Percentiles rank a stretch among this genome's conserved stretches.
Conservation (phyloP, 2,329 filamentous ascomycete species). For the Neofusicoccum kwambonambiense region DNA sequence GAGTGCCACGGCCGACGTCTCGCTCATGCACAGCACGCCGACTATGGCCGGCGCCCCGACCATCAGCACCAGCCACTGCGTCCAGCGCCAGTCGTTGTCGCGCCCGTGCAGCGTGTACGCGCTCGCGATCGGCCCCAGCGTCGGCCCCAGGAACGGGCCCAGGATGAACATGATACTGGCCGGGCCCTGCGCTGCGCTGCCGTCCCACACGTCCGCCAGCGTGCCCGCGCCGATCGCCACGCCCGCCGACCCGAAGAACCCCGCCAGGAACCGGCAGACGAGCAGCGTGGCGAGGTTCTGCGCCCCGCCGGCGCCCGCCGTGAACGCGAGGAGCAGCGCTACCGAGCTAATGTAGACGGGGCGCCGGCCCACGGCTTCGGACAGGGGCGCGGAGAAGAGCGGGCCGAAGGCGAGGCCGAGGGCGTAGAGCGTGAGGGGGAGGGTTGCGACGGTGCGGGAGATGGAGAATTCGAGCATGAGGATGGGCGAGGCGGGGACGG, state of each 20-base stretch:
- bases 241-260: not conserved
- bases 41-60: slow-evolving; percentile 39
- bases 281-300: no score
- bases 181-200: not conserved
- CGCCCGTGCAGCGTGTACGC: slow-evolving; percentile 52
- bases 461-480: no score
- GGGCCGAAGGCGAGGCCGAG: no score
- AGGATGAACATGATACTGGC: slow-evolving; percentile 47
- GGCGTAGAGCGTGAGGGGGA: no score
- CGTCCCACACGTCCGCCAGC: not conserved
- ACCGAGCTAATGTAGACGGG: no score
- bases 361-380: no score
- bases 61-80: slow-evolving; percentile 46
- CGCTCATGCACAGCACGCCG: slow-evolving; percentile 45
- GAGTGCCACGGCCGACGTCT: slow-evolving; percentile 50
- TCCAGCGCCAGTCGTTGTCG: slow-evolving; percentile 47
- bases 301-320: no score
- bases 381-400: no score
- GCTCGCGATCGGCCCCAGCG: slow-evolving; percentile 67
- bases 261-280: not conserved
- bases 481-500: no score
- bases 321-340: no score
- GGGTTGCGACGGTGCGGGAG: no score
- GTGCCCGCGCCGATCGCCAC: not conserved
- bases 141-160: slow-evolving; percentile 65